Percentiles rank a stretch among this genome's conserved stretches.
These are phyloP conservation scores for Cutaneotrichosporon dermatis DNA, from an alignment of 1,284 basidiomycete species.

Conservation along the genomic window DNA sequence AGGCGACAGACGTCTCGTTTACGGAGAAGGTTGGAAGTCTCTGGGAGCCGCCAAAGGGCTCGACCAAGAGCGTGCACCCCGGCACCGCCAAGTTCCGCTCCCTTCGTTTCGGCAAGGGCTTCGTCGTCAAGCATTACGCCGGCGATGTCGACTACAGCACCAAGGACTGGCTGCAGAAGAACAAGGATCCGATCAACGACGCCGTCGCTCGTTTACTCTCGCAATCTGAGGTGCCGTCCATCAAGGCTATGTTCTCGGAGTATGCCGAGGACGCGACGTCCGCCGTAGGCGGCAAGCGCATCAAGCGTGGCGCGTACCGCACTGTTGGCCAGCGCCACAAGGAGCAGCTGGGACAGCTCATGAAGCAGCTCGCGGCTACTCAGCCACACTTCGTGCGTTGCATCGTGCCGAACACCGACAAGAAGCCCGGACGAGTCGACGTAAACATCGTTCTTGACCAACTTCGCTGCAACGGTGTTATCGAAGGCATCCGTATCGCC, in stretches of 20 bases:
- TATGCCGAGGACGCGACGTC: conserved; percentile 58
- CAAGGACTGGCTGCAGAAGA: conserved; percentile 97
- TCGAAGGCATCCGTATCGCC: conserved; percentile 98
- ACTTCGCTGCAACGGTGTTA: conserved; percentile 95
- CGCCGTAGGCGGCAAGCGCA: conserved; percentile 59
- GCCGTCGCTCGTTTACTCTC: conserved; percentile 88
- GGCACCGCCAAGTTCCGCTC: conserved; percentile 80
- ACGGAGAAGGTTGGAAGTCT: conserved; percentile 70
- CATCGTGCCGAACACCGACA: conserved; percentile 91
- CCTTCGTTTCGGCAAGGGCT: conserved; percentile 86
- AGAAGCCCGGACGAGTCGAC: conserved; percentile 88
- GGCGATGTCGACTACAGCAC: conserved; percentile 95
- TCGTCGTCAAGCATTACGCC: conserved; percentile 94
- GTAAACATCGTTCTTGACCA: conserved; percentile 95
- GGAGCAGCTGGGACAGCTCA: conserved; percentile 88
- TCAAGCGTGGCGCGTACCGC: conserved; percentile 95
- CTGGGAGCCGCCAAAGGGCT: conserved; percentile 41
- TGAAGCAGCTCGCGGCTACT: conserved; percentile 85
- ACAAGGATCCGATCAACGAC: conserved; percentile 98
- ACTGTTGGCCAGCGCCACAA: conserved; percentile 95
- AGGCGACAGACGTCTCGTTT: conserved; percentile 91
- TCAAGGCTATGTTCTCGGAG: conserved; percentile 80
- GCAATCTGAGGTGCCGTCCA: conserved; percentile 73
- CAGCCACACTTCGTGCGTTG: conserved; percentile 99
- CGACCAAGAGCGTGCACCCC: conserved; percentile 52